phyloP scores from a whole-genome alignment of 805 yeast species.

The Candida vartiovaarae region DNA sequence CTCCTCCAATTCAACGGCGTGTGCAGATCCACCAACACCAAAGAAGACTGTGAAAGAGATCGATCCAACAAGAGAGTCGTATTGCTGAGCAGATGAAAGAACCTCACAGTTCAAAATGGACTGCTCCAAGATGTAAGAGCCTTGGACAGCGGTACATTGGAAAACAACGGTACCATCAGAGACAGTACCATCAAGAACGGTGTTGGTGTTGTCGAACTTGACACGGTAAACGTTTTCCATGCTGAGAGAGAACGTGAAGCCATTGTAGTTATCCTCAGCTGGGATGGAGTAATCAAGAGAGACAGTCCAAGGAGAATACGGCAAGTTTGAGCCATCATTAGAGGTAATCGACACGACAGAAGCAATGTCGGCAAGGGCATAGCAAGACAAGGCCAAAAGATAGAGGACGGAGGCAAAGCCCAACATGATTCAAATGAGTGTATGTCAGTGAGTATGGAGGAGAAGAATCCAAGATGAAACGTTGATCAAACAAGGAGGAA shows the following conservation, averaged over 20 bases:
- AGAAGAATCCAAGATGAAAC: conserved; percentile 1
- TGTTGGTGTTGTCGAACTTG: conserved; percentile 22
- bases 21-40: conserved; percentile 28
- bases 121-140: conserved; percentile 25
- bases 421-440: neutral
- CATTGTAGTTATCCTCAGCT: conserved; percentile 18
- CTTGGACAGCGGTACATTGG: conserved; percentile 28
- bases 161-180: conserved; percentile 24
- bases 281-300: conserved; percentile 23
- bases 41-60: conserved; percentile 26
- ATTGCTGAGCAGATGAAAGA: conserved; percentile 10
- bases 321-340: conserved; percentile 12
- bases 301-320: conserved; percentile 29
- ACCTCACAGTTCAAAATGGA: conserved; percentile 27
- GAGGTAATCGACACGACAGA: conserved; percentile 5
- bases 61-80: conserved; percentile 22
- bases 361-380: conserved; percentile 3
- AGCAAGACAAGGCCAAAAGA: conserved; percentile 2
- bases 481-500: neutral
- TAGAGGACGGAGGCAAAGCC: conserved; percentile 4
- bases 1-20: conserved; percentile 25
- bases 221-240: conserved; percentile 29
- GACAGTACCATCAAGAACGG: conserved; percentile 4
- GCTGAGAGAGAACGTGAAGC: conserved; percentile 16
- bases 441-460: neutral